A percentile compares a stretch with the other conserved stretches of the same genome.
phyloP scores from a whole-genome alignment of 148 eudicot species.

The Silene conica region DNA sequence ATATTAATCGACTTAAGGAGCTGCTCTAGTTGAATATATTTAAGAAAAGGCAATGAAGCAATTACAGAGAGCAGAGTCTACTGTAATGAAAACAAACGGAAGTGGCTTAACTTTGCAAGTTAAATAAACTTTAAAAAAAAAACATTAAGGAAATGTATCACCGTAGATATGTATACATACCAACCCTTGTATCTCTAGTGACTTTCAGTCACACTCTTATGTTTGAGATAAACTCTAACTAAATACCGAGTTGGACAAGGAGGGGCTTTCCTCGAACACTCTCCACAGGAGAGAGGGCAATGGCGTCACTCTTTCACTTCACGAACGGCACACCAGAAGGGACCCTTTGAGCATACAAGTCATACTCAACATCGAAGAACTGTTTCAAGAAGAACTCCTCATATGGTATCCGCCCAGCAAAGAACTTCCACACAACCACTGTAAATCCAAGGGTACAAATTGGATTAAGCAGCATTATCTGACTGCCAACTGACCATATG shows the following conservation, averaged over 20 bases:
- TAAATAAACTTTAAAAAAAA: no score
- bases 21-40: no score
- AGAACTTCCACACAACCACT: conserved; percentile 75
- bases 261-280: no score
- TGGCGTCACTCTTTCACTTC: conserved; percentile 20
- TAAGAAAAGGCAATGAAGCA: not conserved
- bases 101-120: not conserved
- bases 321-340: conserved; percentile 82
- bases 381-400: conserved; percentile 81
- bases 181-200: not conserved
- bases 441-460: conserved; percentile 57
- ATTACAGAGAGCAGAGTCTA: not conserved
- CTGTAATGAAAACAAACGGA: not conserved
- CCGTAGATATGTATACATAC: not conserved
- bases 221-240: not conserved
- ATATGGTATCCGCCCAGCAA: conserved; percentile 64
- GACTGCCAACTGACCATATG: conserved; percentile 89
- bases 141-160: not conserved
- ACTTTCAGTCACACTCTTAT: not conserved
- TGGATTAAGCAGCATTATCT: conserved; percentile 84
- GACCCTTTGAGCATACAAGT: conserved; percentile 55
- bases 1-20: not conserved
- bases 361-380: conserved; percentile 68
- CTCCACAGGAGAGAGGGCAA: not conserved
- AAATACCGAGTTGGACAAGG: not conserved